Percentiles rank a stretch among this genome's conserved stretches.
These are phyloP conservation scores for Globisporangium uncinulatum DNA, from an alignment of 352 stramenopile species.

Conservation along the genomic window DNA sequence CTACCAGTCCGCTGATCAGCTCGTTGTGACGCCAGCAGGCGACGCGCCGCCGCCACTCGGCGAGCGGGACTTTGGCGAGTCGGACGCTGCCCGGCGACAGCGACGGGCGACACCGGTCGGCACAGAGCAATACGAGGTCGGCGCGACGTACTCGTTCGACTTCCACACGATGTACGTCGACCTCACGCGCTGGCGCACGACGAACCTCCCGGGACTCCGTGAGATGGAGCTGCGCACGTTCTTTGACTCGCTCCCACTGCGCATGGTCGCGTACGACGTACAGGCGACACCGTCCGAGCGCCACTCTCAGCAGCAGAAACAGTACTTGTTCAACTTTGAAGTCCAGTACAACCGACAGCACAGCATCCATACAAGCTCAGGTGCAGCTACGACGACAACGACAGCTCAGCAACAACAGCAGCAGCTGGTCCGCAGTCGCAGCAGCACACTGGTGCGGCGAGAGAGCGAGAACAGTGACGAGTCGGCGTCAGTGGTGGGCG, in stretches of 20 bases:
- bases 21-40: conserved; percentile 55
- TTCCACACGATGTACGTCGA: conserved; percentile 89
- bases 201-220: conserved; percentile 69
- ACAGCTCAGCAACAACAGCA: neutral
- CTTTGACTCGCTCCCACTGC: conserved; percentile 67
- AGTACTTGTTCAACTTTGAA: conserved; percentile 83
- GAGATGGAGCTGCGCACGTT: conserved; percentile 76
- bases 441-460: conserved; percentile 2
- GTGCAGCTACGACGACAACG: conserved; percentile 2
- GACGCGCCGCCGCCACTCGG: conserved; percentile 50
- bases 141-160: conserved; percentile 83
- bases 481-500: conserved; percentile 2
- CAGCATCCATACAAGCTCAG: neutral
- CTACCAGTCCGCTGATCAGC: conserved; percentile 79
- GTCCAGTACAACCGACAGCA: conserved; percentile 39
- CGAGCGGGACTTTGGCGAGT: conserved; percentile 57
- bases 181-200: conserved; percentile 69
- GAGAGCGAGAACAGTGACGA: conserved; percentile 11
- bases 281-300: conserved; percentile 13
- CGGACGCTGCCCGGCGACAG: conserved; percentile 25
- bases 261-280: conserved; percentile 68
- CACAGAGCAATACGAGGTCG: conserved; percentile 40
- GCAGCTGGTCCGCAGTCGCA: conserved; percentile 10
- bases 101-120: conserved; percentile 50
- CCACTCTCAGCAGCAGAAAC: conserved; percentile 53